Percentiles rank a stretch among this genome's conserved stretches.
phyloP scores from a whole-genome alignment of 164 flowering plant genomes.

The Magnolia sinica region DNA sequence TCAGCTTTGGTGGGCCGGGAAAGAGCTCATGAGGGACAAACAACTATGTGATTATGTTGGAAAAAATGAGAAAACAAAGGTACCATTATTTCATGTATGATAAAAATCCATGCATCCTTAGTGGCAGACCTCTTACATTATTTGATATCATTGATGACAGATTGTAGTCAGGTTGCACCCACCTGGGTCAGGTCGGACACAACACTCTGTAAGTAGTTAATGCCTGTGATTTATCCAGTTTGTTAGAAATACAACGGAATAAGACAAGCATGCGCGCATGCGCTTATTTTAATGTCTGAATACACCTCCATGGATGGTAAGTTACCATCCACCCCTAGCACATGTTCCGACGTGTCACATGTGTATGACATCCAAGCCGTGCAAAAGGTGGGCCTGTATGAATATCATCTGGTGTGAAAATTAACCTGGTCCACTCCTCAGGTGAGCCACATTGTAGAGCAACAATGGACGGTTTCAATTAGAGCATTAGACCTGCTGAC shows the following conservation, averaged over 20 bases:
- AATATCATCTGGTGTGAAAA: too few species aligned
- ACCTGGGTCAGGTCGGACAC: neutral
- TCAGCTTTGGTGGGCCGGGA: constrained; percentile 32
- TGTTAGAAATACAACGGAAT: neutral
- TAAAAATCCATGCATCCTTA: neutral
- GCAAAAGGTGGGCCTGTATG: neutral
- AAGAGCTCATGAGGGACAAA: constrained; percentile 20
- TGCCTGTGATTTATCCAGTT: neutral
- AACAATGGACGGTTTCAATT: too few species aligned
- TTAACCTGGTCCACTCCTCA: too few species aligned
- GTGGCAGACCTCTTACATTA: constrained; percentile 5
- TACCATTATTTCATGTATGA: neutral
- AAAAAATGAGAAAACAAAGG: constrained; percentile 32
- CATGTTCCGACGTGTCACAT: neutral
- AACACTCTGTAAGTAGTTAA: neutral
- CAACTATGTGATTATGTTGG: constrained; percentile 26
- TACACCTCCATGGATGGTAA: neutral
- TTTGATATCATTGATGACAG: constrained; percentile 4
- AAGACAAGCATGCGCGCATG: neutral
- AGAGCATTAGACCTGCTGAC: too few species aligned
- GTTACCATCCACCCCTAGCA: neutral
- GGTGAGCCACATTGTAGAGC: too few species aligned
- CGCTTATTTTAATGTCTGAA: neutral
- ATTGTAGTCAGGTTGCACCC: constrained; percentile 15
- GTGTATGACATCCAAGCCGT: neutral